Evolutionary conservation across 2,329 filamentous ascomycete genomes (phyloP), one percentile per base, ranked within the genome.

Genomic region (Fusarium transvaalense): DNA sequence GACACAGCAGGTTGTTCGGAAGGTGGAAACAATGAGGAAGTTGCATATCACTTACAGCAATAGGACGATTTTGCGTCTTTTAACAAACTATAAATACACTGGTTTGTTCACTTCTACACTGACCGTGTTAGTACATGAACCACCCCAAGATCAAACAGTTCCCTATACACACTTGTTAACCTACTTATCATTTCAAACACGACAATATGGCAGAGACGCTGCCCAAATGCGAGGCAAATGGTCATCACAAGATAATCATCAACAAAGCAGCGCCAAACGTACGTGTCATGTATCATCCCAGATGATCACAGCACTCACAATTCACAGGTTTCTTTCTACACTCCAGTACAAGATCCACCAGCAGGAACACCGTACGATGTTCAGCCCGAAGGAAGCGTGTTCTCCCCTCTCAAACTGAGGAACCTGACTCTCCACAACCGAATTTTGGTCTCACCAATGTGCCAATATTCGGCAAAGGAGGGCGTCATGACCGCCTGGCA

Each of bases 381-480:
- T 29, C 72, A 74, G 37, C 72, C 71, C 12, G 53, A 68, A 29
- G 55, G 52, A 35, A 75, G 69, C 38, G 72, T 85, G 27, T 84
- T 85, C 73, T 78, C 76, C 0, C 82, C 83, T 5, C 71, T 85
- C 38, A 81, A 76, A 46, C 79, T 85, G 51, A 78, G 82, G 37
- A 77, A 78, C 47, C 71, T 83, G 32, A 80, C 77, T 8, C 77
- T 84, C 46, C 82, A 80, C 37, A 85, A 85, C 64, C 80, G 83
- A 41, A 79, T 83, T 57, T 78, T 81, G 64, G 78, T 84, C 39
- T 79, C 80, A 5, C 83, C 83, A 10, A 55, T 55, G 52, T 55
- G 52, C n/a, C 52, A 55, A 17, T 74, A 74, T 59, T 82, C 80
- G 6, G 76, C 78, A n/a, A 71, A 80, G 34, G 74, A 80, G 9